Evolutionary conservation across 2,329 filamentous ascomycete species (phyloP), one percentile per base, ranked within the genome.

Genomic region (Fusarium irregulare): DNA sequence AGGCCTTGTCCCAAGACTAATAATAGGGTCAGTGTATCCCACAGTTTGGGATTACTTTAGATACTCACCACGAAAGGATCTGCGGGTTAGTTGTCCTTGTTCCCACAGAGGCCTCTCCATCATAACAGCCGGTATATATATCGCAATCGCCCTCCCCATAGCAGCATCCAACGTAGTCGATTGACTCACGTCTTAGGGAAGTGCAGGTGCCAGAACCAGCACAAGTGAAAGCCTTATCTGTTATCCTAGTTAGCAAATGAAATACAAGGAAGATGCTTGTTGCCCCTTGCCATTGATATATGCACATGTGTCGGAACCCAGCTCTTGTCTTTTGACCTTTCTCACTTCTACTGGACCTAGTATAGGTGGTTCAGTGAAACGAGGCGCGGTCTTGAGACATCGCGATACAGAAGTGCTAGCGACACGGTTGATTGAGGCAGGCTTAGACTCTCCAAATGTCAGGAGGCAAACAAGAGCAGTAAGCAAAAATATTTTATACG

Each of bases 401-500:
- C 16, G 32, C 11, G 32, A 37, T 4, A 37, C 0, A 37, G 16
- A 11, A n/a, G 5, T 37, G 1, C 2, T 4, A 0, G 32, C 5
- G 32, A 11, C 9, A 9, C 16, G 9, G 5, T 37, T n/a, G 1
- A 37, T 37, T 4, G 2, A 2, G 9, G 32, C 32, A 37, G 32
- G 32, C 9, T n/a, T 37, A 0, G 32, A 11, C 1, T 34, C 2
- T 0, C 1, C 32, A 6, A 37, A 10, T 2, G 0, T 9, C 9
- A n/a, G 0, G 11, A 37, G 32, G 9, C 0, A 37, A 18, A 6
- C 5, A 11, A n/a, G 9, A n/a, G 32, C 9, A 18, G 9, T 6
- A 3, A 18, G 1, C 4, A 37, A 4, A 1, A 1, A 6, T 37
- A 3, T 6, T 6, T 4, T 11, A 6, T 18, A 9, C 7, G 4